Evolutionary conservation across 1,284 basidiomycete species (phyloP), one percentile per base, ranked within the genome.

Genomic region (Violaceomyces palustris): DNA sequence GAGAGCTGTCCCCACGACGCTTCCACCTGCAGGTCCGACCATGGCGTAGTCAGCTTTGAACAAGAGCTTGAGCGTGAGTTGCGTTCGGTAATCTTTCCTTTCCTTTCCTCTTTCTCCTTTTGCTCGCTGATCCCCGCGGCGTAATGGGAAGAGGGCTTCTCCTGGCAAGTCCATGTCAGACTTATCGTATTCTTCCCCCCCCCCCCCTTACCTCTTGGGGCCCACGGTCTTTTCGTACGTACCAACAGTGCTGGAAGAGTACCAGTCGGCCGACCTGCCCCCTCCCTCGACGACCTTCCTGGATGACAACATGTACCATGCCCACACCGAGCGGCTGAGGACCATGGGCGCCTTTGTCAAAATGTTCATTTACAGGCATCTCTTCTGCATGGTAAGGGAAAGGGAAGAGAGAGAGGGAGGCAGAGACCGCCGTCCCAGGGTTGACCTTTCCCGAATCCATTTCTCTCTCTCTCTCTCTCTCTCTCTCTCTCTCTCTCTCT

Each of bases 11-110:
- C 53, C 15, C 56, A 59, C 44, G 51, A 54, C 21, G 56, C 53
- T 2, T 50, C 48, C 26, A n/a, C n/a, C n/a, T 59, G 56, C 42
- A 59, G 53, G 56, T 50, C 56, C 14, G 56, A 59, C 33, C 56
- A 59, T 35, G 56, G 51, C 17, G 35, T 51, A 10, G 54, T 59
- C 29, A 51, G 56, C 3, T 59, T 59, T 12, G 43, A 44, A 1
- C 50, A 59, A 27, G 56, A 59, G 30, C 51, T 59, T 14, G 56
- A 59, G 24, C 39, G 34, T 45, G 18, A 24, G 32, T 38, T 10
- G 10, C 10, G 27, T 10, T 10, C 10, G 10, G 27, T 10, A 10
- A 28, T 28, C 10, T n/a, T 28, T 6, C 11, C 23, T 28, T 3
- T 12, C 21, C 14, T 23, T 25, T 11, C 25, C 6, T 34, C 14